A percentile compares a stretch with the other conserved stretches of the same genome.
phyloP scores from a whole-genome alignment of 2,329 filamentous ascomycete genomes.

The Fonsecaea erecta region DNA sequence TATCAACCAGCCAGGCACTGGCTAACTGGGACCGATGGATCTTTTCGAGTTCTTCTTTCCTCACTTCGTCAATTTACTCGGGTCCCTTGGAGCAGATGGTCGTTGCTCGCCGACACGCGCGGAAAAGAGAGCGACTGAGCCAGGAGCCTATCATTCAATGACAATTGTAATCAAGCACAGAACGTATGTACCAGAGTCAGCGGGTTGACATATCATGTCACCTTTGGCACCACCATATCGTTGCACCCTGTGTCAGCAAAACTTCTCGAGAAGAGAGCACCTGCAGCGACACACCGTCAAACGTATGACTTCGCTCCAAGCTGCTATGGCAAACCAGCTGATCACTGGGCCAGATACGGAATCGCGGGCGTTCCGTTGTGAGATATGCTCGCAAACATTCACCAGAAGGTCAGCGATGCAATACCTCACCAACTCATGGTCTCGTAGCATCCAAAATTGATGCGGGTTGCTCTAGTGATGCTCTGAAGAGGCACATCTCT shows the following conservation, averaged over 20 bases:
- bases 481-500: neutral
- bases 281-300: neutral
- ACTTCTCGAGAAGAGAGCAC: conserved; percentile 2
- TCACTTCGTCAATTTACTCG: neutral
- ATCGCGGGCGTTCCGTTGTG: neutral
- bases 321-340: neutral
- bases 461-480: neutral
- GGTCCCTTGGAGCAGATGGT: neutral
- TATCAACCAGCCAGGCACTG: neutral
- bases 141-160: neutral
- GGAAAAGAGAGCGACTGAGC: neutral
- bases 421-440: neutral
- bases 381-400: conserved; percentile 3
- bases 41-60: neutral
- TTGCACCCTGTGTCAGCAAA: neutral
- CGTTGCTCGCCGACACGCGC: neutral
- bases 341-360: neutral
- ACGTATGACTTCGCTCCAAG: neutral
- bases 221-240: neutral
- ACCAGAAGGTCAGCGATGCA: neutral
- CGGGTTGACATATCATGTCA: neutral
- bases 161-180: neutral
- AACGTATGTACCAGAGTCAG: neutral
- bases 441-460: neutral
- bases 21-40: neutral